These are phyloP conservation scores for Aspergillus hancockii DNA, from an alignment of 495 filamentous ascomycete genomes.

Conservation along the genomic window DNA sequence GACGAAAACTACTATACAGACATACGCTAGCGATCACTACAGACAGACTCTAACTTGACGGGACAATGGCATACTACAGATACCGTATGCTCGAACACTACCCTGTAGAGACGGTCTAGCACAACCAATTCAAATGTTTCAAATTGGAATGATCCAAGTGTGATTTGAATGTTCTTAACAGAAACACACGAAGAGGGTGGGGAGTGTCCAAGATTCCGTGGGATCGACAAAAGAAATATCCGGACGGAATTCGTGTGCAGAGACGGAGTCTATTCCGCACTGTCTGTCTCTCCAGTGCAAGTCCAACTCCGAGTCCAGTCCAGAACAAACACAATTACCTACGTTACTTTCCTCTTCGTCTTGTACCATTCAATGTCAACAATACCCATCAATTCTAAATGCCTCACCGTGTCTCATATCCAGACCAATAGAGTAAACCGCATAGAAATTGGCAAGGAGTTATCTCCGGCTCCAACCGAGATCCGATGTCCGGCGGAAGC, in stretches of 20 bases:
- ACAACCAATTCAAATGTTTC: constrained; percentile 77
- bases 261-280: neutral
- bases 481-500: neutral
- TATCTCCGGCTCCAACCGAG: neutral
- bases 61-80: constrained; percentile 65
- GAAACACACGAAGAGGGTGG: neutral
- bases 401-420: too few species aligned
- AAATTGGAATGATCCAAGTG: neutral
- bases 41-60: constrained; percentile 48
- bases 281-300: neutral
- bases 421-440: neutral
- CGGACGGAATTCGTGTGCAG: neutral
- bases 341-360: neutral
- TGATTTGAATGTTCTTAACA: neutral
- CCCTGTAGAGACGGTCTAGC: constrained; percentile 81
- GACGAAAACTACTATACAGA: constrained; percentile 66
- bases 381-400: too few species aligned
- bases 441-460: neutral
- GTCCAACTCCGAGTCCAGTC: neutral
- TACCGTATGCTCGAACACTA: constrained; percentile 65
- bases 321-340: neutral
- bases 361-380: too few species aligned
- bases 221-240: constrained; percentile 1
- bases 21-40: constrained; percentile 59
- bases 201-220: constrained; percentile 31